Evolutionary conservation across 1,139 yeast species (phyloP).

Genomic region (Diutina catenulata): DNA sequence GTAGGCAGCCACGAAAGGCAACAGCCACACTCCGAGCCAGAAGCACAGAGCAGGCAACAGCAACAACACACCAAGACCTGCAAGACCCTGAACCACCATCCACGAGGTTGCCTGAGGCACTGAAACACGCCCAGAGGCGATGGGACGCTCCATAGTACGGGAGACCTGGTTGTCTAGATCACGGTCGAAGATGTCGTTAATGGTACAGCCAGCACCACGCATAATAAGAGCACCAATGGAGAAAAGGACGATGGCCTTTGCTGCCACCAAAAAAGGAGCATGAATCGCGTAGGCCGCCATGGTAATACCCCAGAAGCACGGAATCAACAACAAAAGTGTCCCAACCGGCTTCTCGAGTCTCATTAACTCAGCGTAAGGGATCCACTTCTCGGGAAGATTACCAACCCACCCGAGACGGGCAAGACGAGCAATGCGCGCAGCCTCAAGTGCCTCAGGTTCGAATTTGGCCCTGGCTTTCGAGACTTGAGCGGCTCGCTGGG

Average conservation of each 20-base stretch:
- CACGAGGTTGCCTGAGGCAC: slow-evolving; percentile 64
- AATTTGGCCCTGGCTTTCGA: slow-evolving; percentile 15
- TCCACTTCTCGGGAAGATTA: slow-evolving; percentile 55
- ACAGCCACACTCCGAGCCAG: slow-evolving; percentile 67
- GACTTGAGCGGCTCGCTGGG: neutral
- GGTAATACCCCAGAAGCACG: slow-evolving; percentile 70
- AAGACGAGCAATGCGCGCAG: slow-evolving; percentile 45
- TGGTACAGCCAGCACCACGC: slow-evolving; percentile 98
- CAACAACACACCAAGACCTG: slow-evolving; percentile 66
- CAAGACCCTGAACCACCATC: slow-evolving; percentile 60
- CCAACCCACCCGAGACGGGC: slow-evolving; percentile 51
- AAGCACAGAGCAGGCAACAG: slow-evolving; percentile 76
- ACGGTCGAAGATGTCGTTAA: slow-evolving; percentile 80
- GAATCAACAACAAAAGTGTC: slow-evolving; percentile 68
- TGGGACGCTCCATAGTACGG: slow-evolving; percentile 80
- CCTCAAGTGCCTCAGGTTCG: slow-evolving; percentile 41
- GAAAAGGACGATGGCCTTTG: slow-evolving; percentile 52
- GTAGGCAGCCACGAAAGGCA: slow-evolving; percentile 73
- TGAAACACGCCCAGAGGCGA: slow-evolving; percentile 76
- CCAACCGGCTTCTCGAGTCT: slow-evolving; percentile 93
- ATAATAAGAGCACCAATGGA: slow-evolving; percentile 78
- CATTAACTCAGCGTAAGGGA: slow-evolving; percentile 88
- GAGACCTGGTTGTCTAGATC: slow-evolving; percentile 76
- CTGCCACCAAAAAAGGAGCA: slow-evolving; percentile 56
- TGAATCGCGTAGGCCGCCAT: slow-evolving; percentile 72